Evolutionary conservation across 108 stramenopile species (phyloP).

Genomic region (Seminavis robusta): DNA sequence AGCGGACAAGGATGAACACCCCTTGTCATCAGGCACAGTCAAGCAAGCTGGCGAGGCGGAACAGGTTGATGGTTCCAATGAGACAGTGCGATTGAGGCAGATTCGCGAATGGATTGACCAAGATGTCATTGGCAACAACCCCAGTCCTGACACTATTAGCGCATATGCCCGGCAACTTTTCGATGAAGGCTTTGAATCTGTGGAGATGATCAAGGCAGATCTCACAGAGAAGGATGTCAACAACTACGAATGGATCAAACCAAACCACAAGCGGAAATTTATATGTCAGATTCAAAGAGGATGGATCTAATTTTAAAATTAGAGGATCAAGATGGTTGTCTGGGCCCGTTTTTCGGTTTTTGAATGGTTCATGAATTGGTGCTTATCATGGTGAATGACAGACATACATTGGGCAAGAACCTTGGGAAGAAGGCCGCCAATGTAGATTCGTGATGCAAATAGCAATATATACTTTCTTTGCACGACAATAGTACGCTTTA

Average conservation of each 20-base stretch:
- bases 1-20: not conserved
- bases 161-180: not conserved
- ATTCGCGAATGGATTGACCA: not conserved
- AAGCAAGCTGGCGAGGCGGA: not conserved
- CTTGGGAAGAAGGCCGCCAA: no score
- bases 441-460: no score
- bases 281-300: no score
- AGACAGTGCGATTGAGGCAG: not conserved
- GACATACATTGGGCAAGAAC: no score
- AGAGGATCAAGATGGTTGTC: no score
- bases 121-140: not conserved
- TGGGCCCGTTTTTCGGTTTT: no score
- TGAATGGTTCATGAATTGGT: no score
- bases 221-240: not conserved
- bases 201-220: not conserved
- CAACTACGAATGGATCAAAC: not conserved
- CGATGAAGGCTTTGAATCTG: not conserved
- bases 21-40: not conserved
- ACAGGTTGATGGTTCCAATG: not conserved
- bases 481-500: no score
- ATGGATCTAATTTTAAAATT: no score
- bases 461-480: no score
- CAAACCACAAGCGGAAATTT: not conserved
- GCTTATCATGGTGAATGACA: no score
- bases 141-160: not conserved